Conservation (phyloP, 441 rosid genomes). For the Erodium chrysanthum region DNA sequence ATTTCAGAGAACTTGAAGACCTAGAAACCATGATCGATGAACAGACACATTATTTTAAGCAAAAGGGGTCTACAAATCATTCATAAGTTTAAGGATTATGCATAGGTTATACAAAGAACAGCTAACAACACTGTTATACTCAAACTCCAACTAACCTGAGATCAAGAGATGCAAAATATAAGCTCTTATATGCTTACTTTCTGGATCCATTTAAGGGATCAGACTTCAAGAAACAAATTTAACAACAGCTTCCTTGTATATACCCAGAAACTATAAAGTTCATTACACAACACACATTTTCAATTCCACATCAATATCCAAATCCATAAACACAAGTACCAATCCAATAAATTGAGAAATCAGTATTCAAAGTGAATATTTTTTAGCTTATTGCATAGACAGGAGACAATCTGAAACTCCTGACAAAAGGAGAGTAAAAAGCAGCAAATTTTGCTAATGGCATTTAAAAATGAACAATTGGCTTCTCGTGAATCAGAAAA, state of each 20-base stretch:
- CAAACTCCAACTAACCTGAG: neutral
- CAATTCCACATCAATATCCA: neutral
- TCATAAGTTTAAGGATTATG: neutral
- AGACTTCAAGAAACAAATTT: neutral
- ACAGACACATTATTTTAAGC: neutral
- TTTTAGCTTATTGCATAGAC: neutral
- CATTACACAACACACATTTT: neutral
- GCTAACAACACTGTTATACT: neutral
- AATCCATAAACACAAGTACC: neutral
- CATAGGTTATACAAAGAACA: neutral
- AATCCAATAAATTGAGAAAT: neutral
- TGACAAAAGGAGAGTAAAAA: slow-evolving; percentile 3
- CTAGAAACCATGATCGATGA: neutral
- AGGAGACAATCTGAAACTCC: neutral
- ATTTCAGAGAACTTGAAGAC: neutral
- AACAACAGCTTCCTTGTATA: neutral
- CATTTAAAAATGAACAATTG: neutral
- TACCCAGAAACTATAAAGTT: neutral
- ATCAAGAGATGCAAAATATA: neutral
- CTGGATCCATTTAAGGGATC: neutral
- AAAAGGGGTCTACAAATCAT: neutral
- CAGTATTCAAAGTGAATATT: neutral
- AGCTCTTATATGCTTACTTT: neutral
- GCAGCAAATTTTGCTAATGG: neutral
- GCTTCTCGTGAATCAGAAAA: neutral